Base-by-base conservation (phyloP, 768 basidiomycete genomes). In the Leccinum aurantiacum region DNA sequence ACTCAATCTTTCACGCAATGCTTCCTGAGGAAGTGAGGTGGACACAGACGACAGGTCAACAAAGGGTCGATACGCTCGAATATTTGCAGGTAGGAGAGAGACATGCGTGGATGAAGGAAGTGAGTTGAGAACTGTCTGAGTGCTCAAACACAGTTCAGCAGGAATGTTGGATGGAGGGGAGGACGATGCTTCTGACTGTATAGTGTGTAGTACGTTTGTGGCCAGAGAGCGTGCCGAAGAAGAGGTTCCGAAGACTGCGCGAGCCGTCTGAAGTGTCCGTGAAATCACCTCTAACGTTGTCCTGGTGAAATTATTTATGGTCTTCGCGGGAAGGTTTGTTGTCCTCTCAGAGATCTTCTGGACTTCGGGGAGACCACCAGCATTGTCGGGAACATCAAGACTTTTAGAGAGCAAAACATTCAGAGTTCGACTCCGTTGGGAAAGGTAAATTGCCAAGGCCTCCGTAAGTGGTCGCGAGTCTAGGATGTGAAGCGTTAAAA, bases 51-150 rank as follows among this genome's bases (percentile, higher is more conserved):
- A 76, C 6, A 87, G 75, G 66, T 94, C 89, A 61, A 96, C 83
- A 71, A 91, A 95, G 9, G 95, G 95, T 66, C 87, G 91, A 73
- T 95, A 97, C 5, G 83, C 80, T 63, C 82, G 82, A 60, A 98
- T 82, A 60, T 78, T 82, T 1, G 78, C 68, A 0, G 94, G 93
- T 0, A 98, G 81, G 56, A 92, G 81, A 15, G 87, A 82, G 61
- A 95, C 85, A 63, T 94, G 90, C 25, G 89, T 85, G 0, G 93
- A 89, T 0, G 95, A 94, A 0, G 93, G 93, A 24, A 96, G 80
- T 9, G 81, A 80, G 25, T 81, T 77, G 19, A 98, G 79, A 27
- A 96, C 76, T 1, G 79, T 72, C 49, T 87, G 82, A 0, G 92
- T 91, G 6, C 86, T 86, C 44, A 95, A 74, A 47, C 78, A 78